Base-by-base conservation (phyloP, 257 asterid species). In the Marsdenia floribunda region DNA sequence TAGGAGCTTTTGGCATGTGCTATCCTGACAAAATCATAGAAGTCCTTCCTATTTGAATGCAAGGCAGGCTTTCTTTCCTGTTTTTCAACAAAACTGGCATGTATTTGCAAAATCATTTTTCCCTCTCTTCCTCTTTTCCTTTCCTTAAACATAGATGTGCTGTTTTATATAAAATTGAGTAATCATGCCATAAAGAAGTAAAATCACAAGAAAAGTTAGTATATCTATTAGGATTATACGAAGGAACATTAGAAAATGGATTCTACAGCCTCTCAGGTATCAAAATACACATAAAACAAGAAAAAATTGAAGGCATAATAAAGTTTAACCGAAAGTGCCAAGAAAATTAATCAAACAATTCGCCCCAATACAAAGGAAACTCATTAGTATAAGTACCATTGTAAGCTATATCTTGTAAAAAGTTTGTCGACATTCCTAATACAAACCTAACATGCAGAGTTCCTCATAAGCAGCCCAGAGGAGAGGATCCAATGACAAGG, bases 381-480 rank as follows among this genome's bases (percentile, higher is more conserved):
- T 16, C 29, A 2, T 64, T 2, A 65, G 49, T 15, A 37, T 38
- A 65, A 64, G 38, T 49, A 54, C 33, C 40, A 38, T 49, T 19
- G 50, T 66, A 38, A 65, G 46, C 29, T 38, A 44, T 66, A 19
- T 18, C 71, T 15, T 19, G 29, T 26, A 37, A 44, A 37, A 44
- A 52, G 15, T 42, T 21, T n/a, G 22, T 35, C 21, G 67, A 19
- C 22, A 68, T 75, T 38, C 65, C n/a, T 55, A 72, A 57, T 54
- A 70, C 83, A 70, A 77, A 92, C 99, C 98, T 90, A 94, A 91
- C 75, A 87, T 75, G 81, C 96, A 94, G 47, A 94, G 90, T 83
- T 94, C 99, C 82, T 94, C 99, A 80, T 92, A 92, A 73, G 99
- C 99, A 86, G 90, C 84, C 99, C 98, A 94, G 73, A 94, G 82